Base-by-base conservation (phyloP, 2,329 filamentous ascomycete species). In the Coniella lustricola region DNA sequence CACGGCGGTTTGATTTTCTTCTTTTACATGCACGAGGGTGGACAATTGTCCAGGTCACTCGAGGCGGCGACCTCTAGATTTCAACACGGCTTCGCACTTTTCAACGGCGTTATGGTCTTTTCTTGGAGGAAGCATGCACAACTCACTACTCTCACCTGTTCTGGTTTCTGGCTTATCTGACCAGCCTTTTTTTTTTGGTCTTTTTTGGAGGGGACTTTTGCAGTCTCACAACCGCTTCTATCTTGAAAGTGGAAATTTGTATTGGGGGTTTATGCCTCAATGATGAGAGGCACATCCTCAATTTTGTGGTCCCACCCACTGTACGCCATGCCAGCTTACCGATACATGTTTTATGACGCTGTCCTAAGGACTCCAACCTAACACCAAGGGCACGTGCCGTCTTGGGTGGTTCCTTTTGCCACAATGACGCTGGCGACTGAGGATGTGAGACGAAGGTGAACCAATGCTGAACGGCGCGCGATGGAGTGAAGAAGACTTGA, bases 41-140 rank as follows among this genome's bases (percentile, higher is more conserved):
- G 44, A 40, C 10, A 25, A 48, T 17, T 33, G 31, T 32, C 42
- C 21, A 20, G 32, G 36, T 42, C 31, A 48, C 39, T 48, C 40
- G 50, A 48, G 54, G 49, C 52, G 52, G 54, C 49, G 51, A 46
- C 54, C 54, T 50, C 47, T 41, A 22, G 49, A 54, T 54, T 29
- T 29, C 25, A 29, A 29, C 46, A 52, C 17, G 41, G 50, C 38
- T n/a, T 13, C 36, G 41, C 48, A 43, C 46, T 46, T 48, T 51
- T 40, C 10, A 5, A 35, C 34, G 48, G 50, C 51, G 51, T 51
- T 36, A 35, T 38, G 39, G 39, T 40, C 32, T 39, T 20, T 33
- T n/a, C 22, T 38, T 38, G 35, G 33, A 13, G 25, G 25, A 29
- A 29, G 5, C 25, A 48, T 44, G 32, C 39, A 46, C 51, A 46